Percentiles rank a stretch among this genome's conserved stretches.
Conservation (phyloP, 345 rosid genomes). For the Citrus unshiu region DNA sequence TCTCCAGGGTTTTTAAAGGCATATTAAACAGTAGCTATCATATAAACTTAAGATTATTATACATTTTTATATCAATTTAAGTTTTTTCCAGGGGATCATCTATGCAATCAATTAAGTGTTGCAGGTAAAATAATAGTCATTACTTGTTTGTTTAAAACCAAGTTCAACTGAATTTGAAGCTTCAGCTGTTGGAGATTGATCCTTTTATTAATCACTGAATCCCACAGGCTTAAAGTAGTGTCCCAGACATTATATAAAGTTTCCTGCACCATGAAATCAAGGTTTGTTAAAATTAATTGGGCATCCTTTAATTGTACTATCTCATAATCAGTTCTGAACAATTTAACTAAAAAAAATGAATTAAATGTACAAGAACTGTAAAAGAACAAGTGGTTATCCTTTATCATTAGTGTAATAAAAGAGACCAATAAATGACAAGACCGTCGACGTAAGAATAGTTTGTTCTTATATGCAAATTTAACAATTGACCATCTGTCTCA, state of each 20-base stretch:
- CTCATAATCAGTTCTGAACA: not conserved
- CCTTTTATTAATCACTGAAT: slow-evolving; percentile 63
- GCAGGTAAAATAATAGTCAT: slow-evolving; percentile 5
- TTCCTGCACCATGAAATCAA: slow-evolving; percentile 51
- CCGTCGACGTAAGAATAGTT: not conserved
- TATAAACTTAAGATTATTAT: not conserved
- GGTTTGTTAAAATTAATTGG: slow-evolving; percentile 12
- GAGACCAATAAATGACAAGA: not conserved
- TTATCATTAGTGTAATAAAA: not conserved
- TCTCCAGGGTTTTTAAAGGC: not conserved
- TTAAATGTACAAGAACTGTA: not conserved
- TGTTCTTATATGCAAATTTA: not conserved
- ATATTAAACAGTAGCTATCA: not conserved
- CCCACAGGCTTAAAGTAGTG: slow-evolving; percentile 55
- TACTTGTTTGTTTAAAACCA: slow-evolving; percentile 74
- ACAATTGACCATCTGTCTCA: not conserved
- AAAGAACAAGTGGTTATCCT: not conserved
- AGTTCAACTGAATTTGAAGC: slow-evolving; percentile 71
- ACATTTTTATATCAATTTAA: not conserved
- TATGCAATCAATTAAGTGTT: not conserved
- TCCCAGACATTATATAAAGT: slow-evolving; percentile 69
- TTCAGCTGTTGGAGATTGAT: slow-evolving; percentile 61
- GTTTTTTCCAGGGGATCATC: not conserved
- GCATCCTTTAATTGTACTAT: not conserved
- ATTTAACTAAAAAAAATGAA: not conserved